A percentile compares a stretch with the other conserved stretches of the same genome.
These are phyloP conservation scores for Aureobasidium vineae DNA, from an alignment of 2,329 filamentous ascomycete species.

Conservation along the genomic window DNA sequence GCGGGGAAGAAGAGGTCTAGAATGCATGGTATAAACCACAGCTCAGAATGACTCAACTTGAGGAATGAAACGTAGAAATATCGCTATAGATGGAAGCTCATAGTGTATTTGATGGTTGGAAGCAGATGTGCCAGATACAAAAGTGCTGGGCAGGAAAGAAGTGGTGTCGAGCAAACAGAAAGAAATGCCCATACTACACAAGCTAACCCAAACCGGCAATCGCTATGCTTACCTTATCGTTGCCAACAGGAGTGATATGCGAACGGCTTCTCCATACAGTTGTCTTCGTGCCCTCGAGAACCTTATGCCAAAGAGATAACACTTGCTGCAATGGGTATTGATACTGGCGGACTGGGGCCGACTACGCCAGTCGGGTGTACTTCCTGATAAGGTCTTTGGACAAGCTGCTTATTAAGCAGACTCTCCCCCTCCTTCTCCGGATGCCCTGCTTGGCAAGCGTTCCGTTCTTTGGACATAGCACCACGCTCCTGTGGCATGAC, in stretches of 20 bases:
- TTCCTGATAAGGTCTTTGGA: background rate
- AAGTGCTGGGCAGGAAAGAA: background rate
- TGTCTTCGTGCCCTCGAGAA: background rate
- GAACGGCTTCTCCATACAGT: background rate
- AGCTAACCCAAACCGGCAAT: background rate
- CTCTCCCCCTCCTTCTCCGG: background rate
- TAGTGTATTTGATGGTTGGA: too few species aligned
- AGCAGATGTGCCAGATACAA: background rate
- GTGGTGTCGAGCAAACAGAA: background rate
- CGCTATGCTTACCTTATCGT: background rate
- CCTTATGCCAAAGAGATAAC: background rate
- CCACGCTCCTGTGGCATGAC: background rate
- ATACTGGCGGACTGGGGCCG: background rate
- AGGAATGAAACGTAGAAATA: background rate
- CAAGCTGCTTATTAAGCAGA: background rate
- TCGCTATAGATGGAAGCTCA: background rate
- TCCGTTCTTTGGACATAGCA: background rate
- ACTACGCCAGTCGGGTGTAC: background rate
- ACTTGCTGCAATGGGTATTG: background rate
- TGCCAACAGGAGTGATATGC: background rate
- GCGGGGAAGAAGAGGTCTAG: slow-evolving; percentile 4
- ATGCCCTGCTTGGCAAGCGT: background rate
- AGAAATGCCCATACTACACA: background rate
- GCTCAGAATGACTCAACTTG: background rate
- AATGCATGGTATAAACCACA: background rate